phyloP scores from a whole-genome alignment of 2,329 filamentous ascomycete genomes.

The Neonectria coccinea region DNA sequence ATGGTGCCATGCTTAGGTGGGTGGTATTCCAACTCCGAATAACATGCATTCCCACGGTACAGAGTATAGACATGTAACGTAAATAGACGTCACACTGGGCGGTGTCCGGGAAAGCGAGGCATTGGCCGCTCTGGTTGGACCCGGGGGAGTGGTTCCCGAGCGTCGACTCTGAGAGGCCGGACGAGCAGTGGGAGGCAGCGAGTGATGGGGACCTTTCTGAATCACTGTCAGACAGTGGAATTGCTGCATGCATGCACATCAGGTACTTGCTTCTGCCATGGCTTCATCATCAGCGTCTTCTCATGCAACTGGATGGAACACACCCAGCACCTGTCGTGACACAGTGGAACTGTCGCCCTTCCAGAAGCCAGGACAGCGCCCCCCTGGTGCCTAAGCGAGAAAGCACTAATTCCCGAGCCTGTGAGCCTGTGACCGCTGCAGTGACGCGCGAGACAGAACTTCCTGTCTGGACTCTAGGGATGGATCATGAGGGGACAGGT shows the following conservation, averaged over 20 bases:
- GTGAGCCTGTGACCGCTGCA: constrained; percentile 13
- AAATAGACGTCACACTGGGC: constrained; percentile 18
- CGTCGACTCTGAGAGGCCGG: constrained; percentile 10
- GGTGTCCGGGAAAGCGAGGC: constrained; percentile 7
- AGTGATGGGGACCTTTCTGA: not conserved
- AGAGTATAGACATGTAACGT: not conserved
- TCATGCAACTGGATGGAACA: not conserved
- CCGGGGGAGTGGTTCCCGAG: constrained; percentile 3
- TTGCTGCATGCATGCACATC: not conserved
- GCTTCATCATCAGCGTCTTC: not conserved
- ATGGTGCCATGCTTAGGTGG: not conserved
- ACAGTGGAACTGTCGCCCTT: constrained; percentile 28
- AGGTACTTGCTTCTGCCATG: not conserved
- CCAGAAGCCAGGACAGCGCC: constrained; percentile 31
- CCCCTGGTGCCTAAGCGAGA: constrained; percentile 8
- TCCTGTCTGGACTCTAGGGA: not conserved
- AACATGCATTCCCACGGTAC: not conserved
- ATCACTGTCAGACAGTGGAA: not conserved
- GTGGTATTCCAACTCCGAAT: not conserved
- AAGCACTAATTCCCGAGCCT: constrained; percentile 7
- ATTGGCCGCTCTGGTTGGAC: constrained; percentile 12
- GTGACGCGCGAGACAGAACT: constrained; percentile 16
- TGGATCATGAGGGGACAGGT: constrained; percentile 11
- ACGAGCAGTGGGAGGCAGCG: not conserved
- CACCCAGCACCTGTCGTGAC: constrained; percentile 19